Conservation (phyloP, 1,139 yeast species). For the Kodamaea sp. region DNA sequence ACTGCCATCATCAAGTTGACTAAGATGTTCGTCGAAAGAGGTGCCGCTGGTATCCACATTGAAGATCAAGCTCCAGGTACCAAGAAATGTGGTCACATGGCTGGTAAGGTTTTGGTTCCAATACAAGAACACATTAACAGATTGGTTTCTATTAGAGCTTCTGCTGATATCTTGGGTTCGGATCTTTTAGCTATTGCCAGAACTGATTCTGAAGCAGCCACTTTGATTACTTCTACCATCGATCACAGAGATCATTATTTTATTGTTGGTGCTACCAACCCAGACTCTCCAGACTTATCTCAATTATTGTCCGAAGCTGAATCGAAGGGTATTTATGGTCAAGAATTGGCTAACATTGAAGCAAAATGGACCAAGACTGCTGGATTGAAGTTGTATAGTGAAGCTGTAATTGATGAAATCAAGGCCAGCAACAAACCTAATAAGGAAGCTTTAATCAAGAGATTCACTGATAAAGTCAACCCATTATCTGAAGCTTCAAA, state of each 20-base stretch:
- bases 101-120: conserved; percentile 96
- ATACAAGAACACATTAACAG: conserved; percentile 96
- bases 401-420: conserved; percentile 86
- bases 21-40: conserved; percentile 94
- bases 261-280: conserved; percentile 87
- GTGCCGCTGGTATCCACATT: conserved; percentile 98
- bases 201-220: conserved; percentile 97
- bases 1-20: conserved; percentile 95
- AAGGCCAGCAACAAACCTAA: conserved; percentile 56
- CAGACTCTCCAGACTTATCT: conserved; percentile 69
- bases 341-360: conserved; percentile 68
- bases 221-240: conserved; percentile 87
- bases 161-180: conserved; percentile 90
- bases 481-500: conserved; percentile 76
- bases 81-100: conserved; percentile 98
- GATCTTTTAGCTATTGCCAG: conserved; percentile 88
- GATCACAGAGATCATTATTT: conserved; percentile 94
- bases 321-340: conserved; percentile 66
- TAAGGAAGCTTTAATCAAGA: conserved; percentile 61
- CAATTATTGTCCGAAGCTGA: conserved; percentile 83
- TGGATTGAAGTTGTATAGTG: conserved; percentile 82
- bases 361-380: conserved; percentile 81
- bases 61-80: conserved; percentile 99
- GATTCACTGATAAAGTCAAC: conserved; percentile 66
- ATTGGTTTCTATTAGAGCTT: conserved; percentile 88